phyloP scores from a whole-genome alignment of 352 stramenopile species.

The Globisporangium paddicum region DNA sequence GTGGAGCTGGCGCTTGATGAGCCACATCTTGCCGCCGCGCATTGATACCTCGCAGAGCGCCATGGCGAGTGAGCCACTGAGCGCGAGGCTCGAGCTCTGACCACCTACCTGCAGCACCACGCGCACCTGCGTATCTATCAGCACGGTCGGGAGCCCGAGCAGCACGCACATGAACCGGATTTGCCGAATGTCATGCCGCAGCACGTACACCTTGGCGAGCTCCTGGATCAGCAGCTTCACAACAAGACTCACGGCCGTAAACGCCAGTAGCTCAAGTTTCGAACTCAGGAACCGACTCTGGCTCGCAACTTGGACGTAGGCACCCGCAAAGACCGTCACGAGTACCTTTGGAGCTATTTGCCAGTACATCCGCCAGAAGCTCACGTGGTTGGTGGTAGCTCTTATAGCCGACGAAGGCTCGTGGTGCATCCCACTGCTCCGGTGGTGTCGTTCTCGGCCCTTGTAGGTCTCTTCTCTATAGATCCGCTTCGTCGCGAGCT shows the following conservation, averaged over 20 bases:
- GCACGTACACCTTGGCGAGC: conserved; percentile 19
- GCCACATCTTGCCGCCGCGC: conserved; percentile 17
- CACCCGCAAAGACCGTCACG: neutral
- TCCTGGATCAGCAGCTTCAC: conserved; percentile 18
- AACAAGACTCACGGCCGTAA: neutral
- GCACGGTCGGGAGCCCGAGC: conserved; percentile 29
- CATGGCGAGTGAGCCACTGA: conserved; percentile 20
- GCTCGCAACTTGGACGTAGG: conserved; percentile 3
- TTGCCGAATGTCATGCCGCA: conserved; percentile 22
- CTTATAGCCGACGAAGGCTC: no score
- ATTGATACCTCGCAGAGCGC: conserved; percentile 24
- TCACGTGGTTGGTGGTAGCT: neutral
- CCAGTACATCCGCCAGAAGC: conserved; percentile 5
- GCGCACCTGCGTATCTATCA: conserved; percentile 40
- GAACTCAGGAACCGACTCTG: neutral
- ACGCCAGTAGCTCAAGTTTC: neutral
- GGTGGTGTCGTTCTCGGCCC: neutral
- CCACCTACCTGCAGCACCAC: conserved; percentile 25
- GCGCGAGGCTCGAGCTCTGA: conserved; percentile 17
- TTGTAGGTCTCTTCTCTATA: neutral
- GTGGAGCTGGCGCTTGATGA: conserved; percentile 5
- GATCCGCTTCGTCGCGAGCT: neutral
- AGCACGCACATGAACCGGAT: conserved; percentile 32
- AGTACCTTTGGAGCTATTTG: neutral
- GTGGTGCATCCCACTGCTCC: no score